Conservation (phyloP, 768 basidiomycete genomes). For the Phlegmacium glaucopus region DNA sequence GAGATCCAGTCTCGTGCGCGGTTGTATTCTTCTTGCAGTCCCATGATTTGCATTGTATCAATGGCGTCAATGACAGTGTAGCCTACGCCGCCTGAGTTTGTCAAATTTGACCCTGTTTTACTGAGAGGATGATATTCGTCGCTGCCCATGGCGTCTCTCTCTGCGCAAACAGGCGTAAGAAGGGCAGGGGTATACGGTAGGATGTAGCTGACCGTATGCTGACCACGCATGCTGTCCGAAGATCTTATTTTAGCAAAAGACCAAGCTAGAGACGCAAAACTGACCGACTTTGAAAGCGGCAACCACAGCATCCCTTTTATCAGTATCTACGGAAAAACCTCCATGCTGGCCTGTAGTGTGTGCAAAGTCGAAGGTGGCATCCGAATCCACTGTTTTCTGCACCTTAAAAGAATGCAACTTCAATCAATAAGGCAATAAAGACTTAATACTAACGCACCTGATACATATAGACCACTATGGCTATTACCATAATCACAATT, state of each 20-base stretch:
- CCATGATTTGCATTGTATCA: constrained; percentile 89
- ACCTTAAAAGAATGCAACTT: constrained; percentile 1
- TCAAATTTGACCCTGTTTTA: constrained; percentile 73
- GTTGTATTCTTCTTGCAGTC: constrained; percentile 73
- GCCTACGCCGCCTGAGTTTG: constrained; percentile 75
- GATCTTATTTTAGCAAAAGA: background rate
- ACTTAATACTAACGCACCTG: constrained; percentile 13
- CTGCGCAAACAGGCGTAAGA: constrained; percentile 36
- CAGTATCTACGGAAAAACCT: constrained; percentile 14
- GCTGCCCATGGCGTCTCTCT: constrained; percentile 86
- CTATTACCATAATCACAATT: constrained; percentile 9
- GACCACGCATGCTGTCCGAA: constrained; percentile 73
- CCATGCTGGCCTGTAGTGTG: background rate
- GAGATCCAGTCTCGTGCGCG: constrained; percentile 80
- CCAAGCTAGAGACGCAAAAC: background rate
- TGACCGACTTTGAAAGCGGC: constrained; percentile 72
- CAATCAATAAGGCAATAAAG: background rate
- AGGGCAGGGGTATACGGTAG: background rate
- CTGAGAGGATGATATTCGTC: constrained; percentile 92
- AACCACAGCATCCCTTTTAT: constrained; percentile 67
- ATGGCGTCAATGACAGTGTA: constrained; percentile 89
- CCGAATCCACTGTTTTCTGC: background rate
- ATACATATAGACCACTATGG: constrained; percentile 17
- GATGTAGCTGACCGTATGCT: constrained; percentile 65
- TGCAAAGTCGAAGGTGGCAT: background rate